Evolutionary conservation across 768 basidiomycete species (phyloP), one percentile per base, ranked within the genome.

Genomic region (Tephrocybe sp.): DNA sequence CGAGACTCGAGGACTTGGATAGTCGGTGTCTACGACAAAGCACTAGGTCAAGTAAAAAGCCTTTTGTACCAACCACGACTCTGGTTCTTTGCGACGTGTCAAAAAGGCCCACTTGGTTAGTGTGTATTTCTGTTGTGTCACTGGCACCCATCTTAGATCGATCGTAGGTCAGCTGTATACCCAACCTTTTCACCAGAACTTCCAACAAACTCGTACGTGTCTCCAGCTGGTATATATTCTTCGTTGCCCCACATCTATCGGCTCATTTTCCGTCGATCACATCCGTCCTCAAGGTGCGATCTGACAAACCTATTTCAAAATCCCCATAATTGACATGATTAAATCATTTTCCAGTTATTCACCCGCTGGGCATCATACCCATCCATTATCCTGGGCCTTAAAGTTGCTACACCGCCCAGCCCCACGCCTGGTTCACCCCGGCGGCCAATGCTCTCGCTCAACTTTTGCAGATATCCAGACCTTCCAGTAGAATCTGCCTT

Each of bases 271-370:
- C 50, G 59, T 62, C 65, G 62, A 66, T 66, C 65, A 61, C 34
- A 60, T 45, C 64, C 63, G 57, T 58, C 55, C 26, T 56, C 60
- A 61, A 54, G 55, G 54, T 49, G 40, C 50, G 53, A 62, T 60
- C 56, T 52, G 49, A 54, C 49, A 59, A 56, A 44, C 49, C 22
- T 30, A 53, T 53, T 50, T 54, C 44, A 33, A 56, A 54, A 50
- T 26, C 53, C 48, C 45, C 48, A 43, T 52, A 54, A 54, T 54
- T 54, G 51, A 54, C 48, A 34, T 30, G 33, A 52, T 39, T 50
- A 22, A 42, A 40, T 52, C 53, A 47, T 46, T 52, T 34, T 30
- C 45, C 48, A 46, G 39, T 39, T 32, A 34, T 19, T 35, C 23
- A 12, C 42, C 42, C 34, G 11, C 40, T 33, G 19, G 33, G 39